Evolutionary conservation across 805 yeast genomes (phyloP), one percentile per base, ranked within the genome.

Genomic region (Pichia californica): DNA sequence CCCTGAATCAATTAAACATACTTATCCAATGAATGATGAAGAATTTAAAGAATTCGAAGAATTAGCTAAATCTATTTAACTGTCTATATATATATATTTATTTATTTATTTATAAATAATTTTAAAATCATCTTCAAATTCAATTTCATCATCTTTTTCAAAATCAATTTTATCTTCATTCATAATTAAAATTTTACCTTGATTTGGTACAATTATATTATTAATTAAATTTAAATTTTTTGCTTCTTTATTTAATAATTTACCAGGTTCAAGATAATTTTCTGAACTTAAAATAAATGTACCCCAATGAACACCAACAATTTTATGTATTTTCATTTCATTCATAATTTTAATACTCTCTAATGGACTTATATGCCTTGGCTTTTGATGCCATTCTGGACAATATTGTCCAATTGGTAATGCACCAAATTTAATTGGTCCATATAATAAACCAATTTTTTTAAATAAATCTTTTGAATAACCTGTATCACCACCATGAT

Each of bases 401-500:
- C 89, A 83, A 61, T 91, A 91, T 47, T 95, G 96, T 0, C 98
- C 98, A 49, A 94, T 88, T 0, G 98, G 98, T 14, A 91, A 64
- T 62, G 91, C 70, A 0, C 89, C 86, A 25, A 89, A 66, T 44
- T 63, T 65, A 8, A 77, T 73, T 1, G 80, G 79, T 0, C 94
- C 94, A 56, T 71, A 82, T 25, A 69, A 74, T 31, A 71, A 62
- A 2, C 81, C 77, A 23, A 91, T 82, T n/a, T 77, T 68, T 13
- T 69, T 65, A 61, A 86, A 89, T 38, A 91, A 62, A 26, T 79
- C 95, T 28, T 71, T 55, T n/a, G 81, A 79, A 59, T 86, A 91
- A 0, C 98, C 98, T 0, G 96, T 87, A 57, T 91, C 98, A 10
- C 98, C 98, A 15, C 91, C 95, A 61, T 91, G 98, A 68, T 80